Base-by-base conservation (phyloP, 176 grass and related monocot species). In the Olyra latifolia region DNA sequence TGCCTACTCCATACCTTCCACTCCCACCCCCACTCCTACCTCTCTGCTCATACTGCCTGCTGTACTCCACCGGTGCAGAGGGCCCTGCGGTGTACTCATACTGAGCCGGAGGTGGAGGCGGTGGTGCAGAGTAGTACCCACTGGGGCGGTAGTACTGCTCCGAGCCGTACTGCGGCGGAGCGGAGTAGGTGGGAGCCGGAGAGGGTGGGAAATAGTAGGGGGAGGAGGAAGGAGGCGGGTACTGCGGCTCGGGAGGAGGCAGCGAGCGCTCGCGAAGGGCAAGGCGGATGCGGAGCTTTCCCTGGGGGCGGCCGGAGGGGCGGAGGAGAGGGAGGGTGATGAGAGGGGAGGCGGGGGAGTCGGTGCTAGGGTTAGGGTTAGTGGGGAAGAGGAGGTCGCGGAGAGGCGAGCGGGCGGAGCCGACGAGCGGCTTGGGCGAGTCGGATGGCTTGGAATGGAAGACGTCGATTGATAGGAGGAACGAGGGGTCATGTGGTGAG, bases 361-460 rank as follows among this genome's bases (percentile, higher is more conserved):
- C 83, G 56, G 76, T 72, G 65, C 47, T 86, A 86, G 87, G 83
- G 87, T 89, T 89, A 85, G 87, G 72, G 56, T 71, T 85, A 11
- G 64, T 3, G 30, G 83, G 81, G 72, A 53, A 76, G 62, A 98
- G 83, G 19, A 94, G 87, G 14, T 98, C 95, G 57, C 91, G 89
- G 19, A 98, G 72, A 23, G 89, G 72, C 2, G 76, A 89, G 61
- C 85, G 89, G 32, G 87, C 80, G 25, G 95, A 94, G 54, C 95
- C 95, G 28, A 94, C 92, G n/a, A 94, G 87, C 15, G 95, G 95
- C 74, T 98, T 98, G 72, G 92, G 92, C 15, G 92, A 92, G 59
- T 98, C 95, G 14, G 95, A 98, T 17, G 95, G 92, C 84, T 94
- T 98, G 71, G 95, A 98, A 81, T 98, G 95, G 85, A 98, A 94